These are phyloP conservation scores for Agastache rugosa DNA, from an alignment of 257 asterid genomes.

Conservation along the genomic window DNA sequence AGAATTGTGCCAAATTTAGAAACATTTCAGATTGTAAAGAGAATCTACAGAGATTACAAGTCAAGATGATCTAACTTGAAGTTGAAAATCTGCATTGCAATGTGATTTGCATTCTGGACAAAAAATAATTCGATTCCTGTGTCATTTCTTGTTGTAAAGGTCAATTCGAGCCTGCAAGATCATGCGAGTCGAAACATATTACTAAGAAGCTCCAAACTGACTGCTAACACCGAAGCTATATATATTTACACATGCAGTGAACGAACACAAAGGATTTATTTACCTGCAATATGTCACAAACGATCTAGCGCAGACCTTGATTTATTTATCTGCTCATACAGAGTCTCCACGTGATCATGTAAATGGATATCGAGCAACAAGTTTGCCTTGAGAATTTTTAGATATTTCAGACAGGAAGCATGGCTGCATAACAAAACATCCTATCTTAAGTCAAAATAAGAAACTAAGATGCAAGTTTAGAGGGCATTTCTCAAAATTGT, in stretches of 20 bases:
- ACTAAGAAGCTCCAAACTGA: background rate
- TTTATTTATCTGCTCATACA: constrained; percentile 78
- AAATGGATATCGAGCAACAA: constrained; percentile 91
- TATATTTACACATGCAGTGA: background rate
- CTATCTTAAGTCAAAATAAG: constrained; percentile 10
- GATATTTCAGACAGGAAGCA: constrained; percentile 91
- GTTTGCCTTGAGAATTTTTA: constrained; percentile 83
- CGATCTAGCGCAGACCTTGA: too few relatives aligned
- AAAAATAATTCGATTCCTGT: background rate
- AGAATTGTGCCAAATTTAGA: constrained; percentile 13
- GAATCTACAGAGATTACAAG: constrained; percentile 26
- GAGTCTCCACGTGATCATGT: constrained; percentile 89
- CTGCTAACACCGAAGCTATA: background rate
- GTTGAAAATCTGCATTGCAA: constrained; percentile 6
- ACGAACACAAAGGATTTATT: background rate
- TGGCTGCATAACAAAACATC: constrained; percentile 60
- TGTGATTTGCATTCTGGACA: background rate
- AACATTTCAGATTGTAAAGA: constrained; percentile 22
- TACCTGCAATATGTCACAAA: too few relatives aligned
- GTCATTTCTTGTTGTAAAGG: constrained; percentile 77
- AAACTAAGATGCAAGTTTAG: constrained; percentile 1
- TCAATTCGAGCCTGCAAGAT: constrained; percentile 88
- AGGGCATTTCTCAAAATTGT: background rate
- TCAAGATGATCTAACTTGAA: background rate
- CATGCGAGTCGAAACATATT: constrained; percentile 7